Evolutionary conservation across 1,284 basidiomycete species (phyloP).

Genomic region (Trichosporon sp.): DNA sequence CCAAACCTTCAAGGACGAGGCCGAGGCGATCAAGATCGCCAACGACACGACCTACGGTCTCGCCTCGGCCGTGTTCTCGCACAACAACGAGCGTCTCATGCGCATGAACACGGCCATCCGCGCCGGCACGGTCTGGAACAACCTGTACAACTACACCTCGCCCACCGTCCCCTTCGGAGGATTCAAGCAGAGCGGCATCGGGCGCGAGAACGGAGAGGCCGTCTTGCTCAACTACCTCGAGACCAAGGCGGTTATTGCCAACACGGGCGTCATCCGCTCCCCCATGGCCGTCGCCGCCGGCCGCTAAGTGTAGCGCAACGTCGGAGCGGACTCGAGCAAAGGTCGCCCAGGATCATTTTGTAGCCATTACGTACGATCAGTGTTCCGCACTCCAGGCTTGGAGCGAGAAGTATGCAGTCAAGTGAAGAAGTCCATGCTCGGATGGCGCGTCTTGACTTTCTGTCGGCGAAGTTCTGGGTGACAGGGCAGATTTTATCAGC

Average conservation of each 20-base stretch:
- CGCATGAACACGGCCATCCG: constrained; percentile 77
- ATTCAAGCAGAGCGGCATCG: constrained; percentile 39
- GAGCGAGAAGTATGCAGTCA: not conserved
- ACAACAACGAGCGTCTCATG: constrained; percentile 80
- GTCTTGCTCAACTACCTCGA: constrained; percentile 30
- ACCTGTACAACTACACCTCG: constrained; percentile 29
- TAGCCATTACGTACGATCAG: constrained; percentile 5
- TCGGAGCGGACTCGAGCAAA: not conserved
- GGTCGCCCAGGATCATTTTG: not conserved
- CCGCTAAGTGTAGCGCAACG: not conserved
- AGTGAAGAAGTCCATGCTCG: constrained; percentile 1
- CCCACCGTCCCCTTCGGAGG: constrained; percentile 29
- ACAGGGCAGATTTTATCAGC: too few relatives aligned
- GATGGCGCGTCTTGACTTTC: too few relatives aligned
- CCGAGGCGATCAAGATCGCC: constrained; percentile 66
- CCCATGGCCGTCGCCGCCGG: constrained; percentile 24
- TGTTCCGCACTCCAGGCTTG: not conserved
- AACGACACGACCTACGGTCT: constrained; percentile 85
- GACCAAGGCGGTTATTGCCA: constrained; percentile 55
- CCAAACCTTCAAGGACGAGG: constrained; percentile 56
- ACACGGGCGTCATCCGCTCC: constrained; percentile 30
- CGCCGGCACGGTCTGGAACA: constrained; percentile 67
- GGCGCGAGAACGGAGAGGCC: constrained; percentile 30
- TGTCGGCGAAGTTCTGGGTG: too few relatives aligned
- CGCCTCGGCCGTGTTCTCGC: constrained; percentile 83